Percentiles rank a stretch among this genome's conserved stretches.
Evolutionary conservation across 192 early-diverging fungal genomes (phyloP).

Genomic region (Entrophospora sp.): DNA sequence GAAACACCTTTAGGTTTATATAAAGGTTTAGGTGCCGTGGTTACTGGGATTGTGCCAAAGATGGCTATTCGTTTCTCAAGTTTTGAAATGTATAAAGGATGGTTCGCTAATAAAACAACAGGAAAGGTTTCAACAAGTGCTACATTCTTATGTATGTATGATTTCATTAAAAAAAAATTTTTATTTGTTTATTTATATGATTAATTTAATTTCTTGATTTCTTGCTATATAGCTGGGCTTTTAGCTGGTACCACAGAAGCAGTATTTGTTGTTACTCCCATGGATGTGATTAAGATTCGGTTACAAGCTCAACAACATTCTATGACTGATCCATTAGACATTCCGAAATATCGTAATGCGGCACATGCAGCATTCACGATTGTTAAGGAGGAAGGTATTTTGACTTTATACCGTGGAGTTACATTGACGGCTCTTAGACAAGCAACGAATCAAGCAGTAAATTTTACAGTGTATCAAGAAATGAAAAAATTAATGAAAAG

Average conservation of each 20-base stretch:
- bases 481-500: constrained; percentile 72
- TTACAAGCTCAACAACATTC: constrained; percentile 94
- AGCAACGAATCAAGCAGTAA: constrained; percentile 96
- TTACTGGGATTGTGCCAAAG: constrained; percentile 95
- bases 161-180: too few species aligned
- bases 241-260: constrained; percentile 91
- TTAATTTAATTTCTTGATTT: too few species aligned
- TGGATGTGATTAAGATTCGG: constrained; percentile 99
- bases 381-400: constrained; percentile 80
- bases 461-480: constrained; percentile 96
- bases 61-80: constrained; percentile 98
- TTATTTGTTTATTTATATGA: too few species aligned
- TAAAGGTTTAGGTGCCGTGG: constrained; percentile 95
- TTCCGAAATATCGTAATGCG: constrained; percentile 95
- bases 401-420: constrained; percentile 90
- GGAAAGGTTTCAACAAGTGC: constrained; percentile 58
- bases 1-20: constrained; percentile 88
- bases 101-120: constrained; percentile 54
- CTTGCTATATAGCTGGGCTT: constrained; percentile 63
- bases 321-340: constrained; percentile 90
- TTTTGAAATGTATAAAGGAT: constrained; percentile 88
- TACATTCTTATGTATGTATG: constrained; percentile 71
- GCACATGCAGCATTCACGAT: constrained; percentile 87
- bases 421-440: constrained; percentile 88
- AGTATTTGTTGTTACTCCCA: constrained; percentile 90